phyloP scores from a whole-genome alignment of 495 filamentous ascomycete genomes.

The Podospora tetraspora region DNA sequence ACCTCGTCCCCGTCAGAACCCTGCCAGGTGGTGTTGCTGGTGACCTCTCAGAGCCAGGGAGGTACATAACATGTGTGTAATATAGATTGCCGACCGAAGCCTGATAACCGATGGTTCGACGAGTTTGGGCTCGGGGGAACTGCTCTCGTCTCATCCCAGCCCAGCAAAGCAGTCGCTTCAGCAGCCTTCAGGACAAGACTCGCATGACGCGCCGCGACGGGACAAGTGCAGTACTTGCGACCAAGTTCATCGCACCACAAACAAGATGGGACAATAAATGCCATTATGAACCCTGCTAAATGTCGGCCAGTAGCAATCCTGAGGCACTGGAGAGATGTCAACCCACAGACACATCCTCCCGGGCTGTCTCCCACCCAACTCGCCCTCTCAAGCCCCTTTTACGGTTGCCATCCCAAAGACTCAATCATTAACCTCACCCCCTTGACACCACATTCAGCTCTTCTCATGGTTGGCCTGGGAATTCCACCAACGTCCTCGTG shows the following conservation, averaged over 20 bases:
- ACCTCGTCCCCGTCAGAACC: background rate
- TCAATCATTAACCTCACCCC: background rate
- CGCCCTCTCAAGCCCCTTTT: background rate
- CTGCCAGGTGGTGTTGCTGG: background rate
- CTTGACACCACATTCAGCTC: background rate
- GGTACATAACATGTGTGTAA: constrained; percentile 1
- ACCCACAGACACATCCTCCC: background rate
- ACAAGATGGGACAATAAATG: background rate
- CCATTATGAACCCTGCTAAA: background rate
- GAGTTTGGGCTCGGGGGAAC: background rate
- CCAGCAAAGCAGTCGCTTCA: background rate
- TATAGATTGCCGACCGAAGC: constrained; percentile 11
- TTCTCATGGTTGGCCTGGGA: background rate
- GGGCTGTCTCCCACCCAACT: too few relatives aligned
- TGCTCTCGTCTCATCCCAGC: background rate
- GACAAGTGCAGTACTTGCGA: background rate
- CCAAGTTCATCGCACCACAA: background rate
- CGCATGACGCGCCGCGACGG: background rate
- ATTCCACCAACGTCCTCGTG: background rate
- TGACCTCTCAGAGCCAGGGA: constrained; percentile 4
- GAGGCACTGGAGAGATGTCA: background rate
- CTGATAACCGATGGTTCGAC: constrained; percentile 9
- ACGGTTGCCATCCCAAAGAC: background rate
- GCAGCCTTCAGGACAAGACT: background rate
- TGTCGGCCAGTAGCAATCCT: background rate